Evolutionary conservation across 768 basidiomycete species (phyloP), one percentile per base, ranked within the genome.

Genomic region (Mycena maculata): DNA sequence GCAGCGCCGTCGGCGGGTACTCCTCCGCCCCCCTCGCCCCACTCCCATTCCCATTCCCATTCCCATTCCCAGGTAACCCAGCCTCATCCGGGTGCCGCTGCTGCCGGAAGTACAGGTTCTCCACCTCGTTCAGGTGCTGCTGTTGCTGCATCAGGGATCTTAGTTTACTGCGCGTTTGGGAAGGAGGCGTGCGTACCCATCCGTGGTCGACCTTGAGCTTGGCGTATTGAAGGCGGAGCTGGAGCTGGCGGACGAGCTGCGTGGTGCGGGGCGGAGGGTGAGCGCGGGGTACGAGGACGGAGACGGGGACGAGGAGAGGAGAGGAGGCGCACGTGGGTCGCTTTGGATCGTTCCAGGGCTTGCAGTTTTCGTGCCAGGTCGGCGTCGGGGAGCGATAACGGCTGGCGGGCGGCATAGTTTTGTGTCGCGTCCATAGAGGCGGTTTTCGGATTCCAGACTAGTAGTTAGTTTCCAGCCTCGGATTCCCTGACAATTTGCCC

Each of bases 91-190:
- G 33, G 22, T 57, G 36, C 41, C 31, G 48, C 22, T 58, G 60
- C 41, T 90, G 89, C 53, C 88, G 89, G 72, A 93, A 93, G 80
- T 92, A 93, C 11, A 93, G 81, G 72, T 93, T 93, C 76, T 93
- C 92, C 7, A 93, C 92, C 78, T 93, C 92, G 72, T 91, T 92
- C 57, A 93, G 78, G 49, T 84, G 92, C 77, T 93, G 92, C 64
- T 88, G 86, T 88, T 92, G 90, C 91, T 92, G 73, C n/a, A n/a
- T n/a, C n/a, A 16, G 61, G 64, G 53, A 39, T 25, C 33, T 28
- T 49, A 8, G 16, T 20, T 62, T 4, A 63, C 53, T 11, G 2
- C 10, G 18, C 8, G 27, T 11, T 9, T 11, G 2, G 28, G 33
- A 11, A 11, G 25, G 30, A 13, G 33, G 23, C n/a, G 30, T 20